Base-by-base conservation (phyloP, 2,329 filamentous ascomycete genomes). In the Colletotrichum falcatum region DNA sequence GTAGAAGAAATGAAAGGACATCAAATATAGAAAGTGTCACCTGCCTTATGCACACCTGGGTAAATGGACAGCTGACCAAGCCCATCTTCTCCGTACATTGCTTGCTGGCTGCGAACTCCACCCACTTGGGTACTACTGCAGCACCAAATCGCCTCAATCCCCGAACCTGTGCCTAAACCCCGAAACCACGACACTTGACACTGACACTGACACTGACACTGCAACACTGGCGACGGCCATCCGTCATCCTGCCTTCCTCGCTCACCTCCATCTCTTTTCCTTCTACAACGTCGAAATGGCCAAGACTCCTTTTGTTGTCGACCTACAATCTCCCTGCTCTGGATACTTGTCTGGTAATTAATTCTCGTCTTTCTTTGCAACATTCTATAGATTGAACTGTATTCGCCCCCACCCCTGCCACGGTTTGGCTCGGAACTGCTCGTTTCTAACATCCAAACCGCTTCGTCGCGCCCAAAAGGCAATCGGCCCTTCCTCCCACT, bases 171-270 rank as follows among this genome's bases (percentile, higher is more conserved):
- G 53, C 55, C 51, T 71, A 68, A 71, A 59, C 51, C 53, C 68
- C 68, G 68, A 71, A 68, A 69, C 58, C 30, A 64, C 66, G 55
- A 66, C 54, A 51, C 54, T 39, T n/a, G n/a, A n/a, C n/a, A n/a
- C n/a, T n/a, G n/a, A n/a, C n/a, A n/a, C n/a, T n/a, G n/a, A n/a
- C n/a, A n/a, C n/a, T n/a, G n/a, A n/a, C n/a, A n/a, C n/a, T n/a
- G n/a, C n/a, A n/a, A 18, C 54, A 51, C 63, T 30, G 30, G 30
- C 12, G 35, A 62, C 59, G 64, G 59, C 44, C 65, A 53, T 28
- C 58, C 68, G 64, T 71, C 58, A 67, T 70, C 64, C 46, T 35
- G 58, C 65, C 66, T 66, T 58, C 46, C 33, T 44, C 30, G 33
- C 51, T 59, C 65, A 58, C 39, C 59, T 46, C 37, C 28, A 28